Base-by-base conservation (phyloP, 768 basidiomycete species). In the Mycena polygramma region DNA sequence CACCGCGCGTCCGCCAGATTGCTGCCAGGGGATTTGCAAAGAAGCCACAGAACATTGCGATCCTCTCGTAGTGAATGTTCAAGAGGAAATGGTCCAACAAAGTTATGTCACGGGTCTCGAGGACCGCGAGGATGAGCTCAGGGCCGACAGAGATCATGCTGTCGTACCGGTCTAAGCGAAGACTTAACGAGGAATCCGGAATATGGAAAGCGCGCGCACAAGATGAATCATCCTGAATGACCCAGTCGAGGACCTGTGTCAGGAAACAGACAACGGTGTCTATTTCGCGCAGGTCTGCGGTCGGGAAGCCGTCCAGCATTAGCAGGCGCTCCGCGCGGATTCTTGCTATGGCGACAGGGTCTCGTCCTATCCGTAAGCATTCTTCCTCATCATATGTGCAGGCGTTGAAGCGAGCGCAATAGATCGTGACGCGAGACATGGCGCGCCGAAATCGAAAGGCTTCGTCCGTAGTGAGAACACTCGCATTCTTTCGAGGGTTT, bases 401-500 rank as follows among this genome's bases (percentile, higher is more conserved):
- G 22, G 24, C 13, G 13, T 20, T 37, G 30, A 57, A 66, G 20
- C 17, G 45, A 1, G 14, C 19, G 17, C 15, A 41, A 35, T 48
- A 66, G 26, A 37, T 9, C 41, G 57, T 57, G 20, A 57, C n/a
- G 4, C 64, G 53, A 45, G 57, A 57, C 64, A 58, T 58, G 19
- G 64, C 64, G 30, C 64, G 53, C 15, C 41, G 43, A 15, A 66
- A 57, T 14, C 54, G 39, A n/a, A 37, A 46, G 17, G 63, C 15
- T 24, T 65, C 63, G 9, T 43, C 19, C 1, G 53, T 1, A 6
- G 54, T 22, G 30, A 66, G 55, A 26, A 49, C 64, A 30, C 64
- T 66, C 2, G 24, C n/a, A 3, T 2, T 6, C 6, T 26, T 36
- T 3, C 11, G n/a, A 1, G 45, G 43, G 17, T 66, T 43, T 37